Base-by-base conservation (phyloP, 2,329 filamentous ascomycete species). In the Chrysoporthe puriensis region DNA sequence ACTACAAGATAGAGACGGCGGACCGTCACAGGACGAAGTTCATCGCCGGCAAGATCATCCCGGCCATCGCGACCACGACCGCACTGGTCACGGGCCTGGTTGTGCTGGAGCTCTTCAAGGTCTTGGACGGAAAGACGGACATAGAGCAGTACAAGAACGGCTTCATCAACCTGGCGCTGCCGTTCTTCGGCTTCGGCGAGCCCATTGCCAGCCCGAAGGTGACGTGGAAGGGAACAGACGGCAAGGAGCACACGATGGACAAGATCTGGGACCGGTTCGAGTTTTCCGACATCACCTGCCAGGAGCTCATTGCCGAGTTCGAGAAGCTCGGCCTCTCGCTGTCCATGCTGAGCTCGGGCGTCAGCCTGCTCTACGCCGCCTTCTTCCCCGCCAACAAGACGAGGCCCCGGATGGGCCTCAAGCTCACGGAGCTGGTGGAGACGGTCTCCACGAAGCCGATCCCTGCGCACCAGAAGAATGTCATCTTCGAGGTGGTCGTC, bases 131-230 rank as follows among this genome's bases (percentile, higher is more conserved):
- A 76, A 97, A 99, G 85, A 88, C 86, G n/a, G 93, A 98, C 73
- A 91, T 97, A 72, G 96, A 98, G 82, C 92, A 98, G 81, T 99
- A 96, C 89, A 98, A 98, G 88, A 99, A 99, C 77, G 96, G 96
- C 18, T 99, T 99, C 80, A 86, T 98, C 81, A 99, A 99, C 82
- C 82, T 99, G 73, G 96, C 96, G 1, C 83, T 99, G 71, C 96
- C 96, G 0, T 98, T 99, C 86, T 97, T 99, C 74, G 95, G 95
- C 50, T 99, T 99, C 86, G 97, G 93, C 76, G 96, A 99, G 81
- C 96, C 96, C 2, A 96, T 99, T 74, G 90, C 90, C 5, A 97
- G 93, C 73, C 93, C 94, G 42, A 98, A 97, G 86, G 92, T 95
- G 71, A 92, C 88, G 74, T 99, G 98, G 82, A 83, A 89, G 76